Evolutionary conservation across 495 filamentous ascomycete species (phyloP).

Genomic region (Bathelium albidoporum): DNA sequence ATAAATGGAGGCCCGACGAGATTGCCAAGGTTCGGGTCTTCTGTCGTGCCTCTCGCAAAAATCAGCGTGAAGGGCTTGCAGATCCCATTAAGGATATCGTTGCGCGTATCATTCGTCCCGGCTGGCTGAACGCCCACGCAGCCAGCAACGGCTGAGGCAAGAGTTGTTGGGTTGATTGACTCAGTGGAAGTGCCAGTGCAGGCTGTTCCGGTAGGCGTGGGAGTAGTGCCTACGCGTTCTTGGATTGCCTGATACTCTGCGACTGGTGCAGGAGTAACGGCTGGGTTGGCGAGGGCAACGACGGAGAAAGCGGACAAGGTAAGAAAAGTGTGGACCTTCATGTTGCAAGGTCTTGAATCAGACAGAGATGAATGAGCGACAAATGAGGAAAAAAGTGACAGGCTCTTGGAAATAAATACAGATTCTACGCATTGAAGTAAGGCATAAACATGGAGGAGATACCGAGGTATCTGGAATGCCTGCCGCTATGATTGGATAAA

Average conservation of each 20-base stretch:
- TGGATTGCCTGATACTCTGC: neutral
- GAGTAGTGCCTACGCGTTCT: constrained; percentile 2
- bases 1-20: constrained; percentile 14
- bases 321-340: constrained; percentile 2
- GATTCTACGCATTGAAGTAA: neutral
- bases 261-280: neutral
- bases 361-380: neutral
- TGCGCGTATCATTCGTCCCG: constrained; percentile 6
- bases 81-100: constrained; percentile 10
- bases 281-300: constrained; percentile 9
- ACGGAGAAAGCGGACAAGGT: neutral
- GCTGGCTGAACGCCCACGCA: neutral
- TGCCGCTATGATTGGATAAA: neutral
- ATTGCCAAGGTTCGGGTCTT: constrained; percentile 12
- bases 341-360: neutral
- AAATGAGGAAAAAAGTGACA: neutral
- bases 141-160: neutral
- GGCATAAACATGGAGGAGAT: neutral
- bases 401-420: constrained; percentile 2
- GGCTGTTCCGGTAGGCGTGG: neutral
- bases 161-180: neutral
- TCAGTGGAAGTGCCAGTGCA: neutral
- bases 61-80: constrained; percentile 14
- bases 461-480: neutral
- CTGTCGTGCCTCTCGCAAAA: constrained; percentile 16